phyloP scores from a whole-genome alignment of 2,329 filamentous ascomycete species.

The Cryphonectria naterciae region DNA sequence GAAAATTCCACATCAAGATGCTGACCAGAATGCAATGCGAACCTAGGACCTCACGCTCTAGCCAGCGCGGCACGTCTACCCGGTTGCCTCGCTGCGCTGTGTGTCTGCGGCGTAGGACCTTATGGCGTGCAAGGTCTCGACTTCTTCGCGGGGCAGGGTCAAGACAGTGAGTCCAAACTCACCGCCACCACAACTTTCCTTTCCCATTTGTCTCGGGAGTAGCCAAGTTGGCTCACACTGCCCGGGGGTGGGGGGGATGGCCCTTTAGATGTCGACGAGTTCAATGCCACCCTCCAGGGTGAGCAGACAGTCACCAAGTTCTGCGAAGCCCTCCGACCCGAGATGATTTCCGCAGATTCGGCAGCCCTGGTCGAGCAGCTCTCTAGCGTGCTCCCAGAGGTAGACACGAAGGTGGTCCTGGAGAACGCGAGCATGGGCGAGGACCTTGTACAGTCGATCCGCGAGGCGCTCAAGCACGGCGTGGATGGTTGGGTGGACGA shows the following conservation, averaged over 20 bases:
- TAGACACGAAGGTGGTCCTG: conserved; percentile 21
- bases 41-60: conserved; percentile 22
- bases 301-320: conserved; percentile 17
- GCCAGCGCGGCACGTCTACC: conserved; percentile 24
- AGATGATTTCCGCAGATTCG: conserved; percentile 12
- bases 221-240: background rate
- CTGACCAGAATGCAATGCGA: background rate
- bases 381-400: conserved; percentile 20
- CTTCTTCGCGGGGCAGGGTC: conserved; percentile 19
- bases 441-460: conserved; percentile 12
- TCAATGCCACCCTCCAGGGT: conserved; percentile 12
- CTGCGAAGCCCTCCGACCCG: conserved; percentile 12
- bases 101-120: conserved; percentile 14
- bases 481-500: conserved; percentile 36
- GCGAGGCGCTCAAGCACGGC: conserved; percentile 30
- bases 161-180: conserved; percentile 17
- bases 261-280: conserved; percentile 21
- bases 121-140: conserved; percentile 20
- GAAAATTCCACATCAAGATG: too few relatives aligned
- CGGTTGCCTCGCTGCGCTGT: conserved; percentile 22
- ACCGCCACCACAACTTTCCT: too few relatives aligned
- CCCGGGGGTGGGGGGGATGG: too few relatives aligned
- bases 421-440: conserved; percentile 14
- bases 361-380: conserved; percentile 16
- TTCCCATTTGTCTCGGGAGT: background rate